A percentile compares a stretch with the other conserved stretches of the same genome.
These are phyloP conservation scores for Claviceps pusilla DNA, from an alignment of 2,329 filamentous ascomycete species.

Conservation along the genomic window DNA sequence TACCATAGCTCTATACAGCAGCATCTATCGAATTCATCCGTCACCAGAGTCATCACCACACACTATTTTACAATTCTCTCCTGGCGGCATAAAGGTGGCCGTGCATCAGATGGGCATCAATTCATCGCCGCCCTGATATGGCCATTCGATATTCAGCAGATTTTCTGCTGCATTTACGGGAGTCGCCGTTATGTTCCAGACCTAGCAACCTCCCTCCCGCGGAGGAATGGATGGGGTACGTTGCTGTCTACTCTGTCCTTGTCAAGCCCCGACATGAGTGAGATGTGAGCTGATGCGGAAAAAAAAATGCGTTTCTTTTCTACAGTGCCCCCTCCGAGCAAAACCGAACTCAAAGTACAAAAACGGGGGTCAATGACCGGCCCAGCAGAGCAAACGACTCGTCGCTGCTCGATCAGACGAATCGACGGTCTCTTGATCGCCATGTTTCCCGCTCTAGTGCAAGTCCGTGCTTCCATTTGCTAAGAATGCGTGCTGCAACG, in stretches of 20 bases:
- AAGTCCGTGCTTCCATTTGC: slow-evolving; percentile 29
- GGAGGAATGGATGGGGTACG: slow-evolving; percentile 95
- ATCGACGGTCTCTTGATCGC: slow-evolving; percentile 38
- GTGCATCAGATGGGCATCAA: slow-evolving; percentile 23
- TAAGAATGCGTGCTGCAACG: background rate
- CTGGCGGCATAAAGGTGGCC: slow-evolving; percentile 10
- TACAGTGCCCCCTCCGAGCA: slow-evolving; percentile 30
- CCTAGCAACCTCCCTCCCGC: slow-evolving; percentile 65
- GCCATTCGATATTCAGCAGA: slow-evolving; percentile 59
- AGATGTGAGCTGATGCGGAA: background rate
- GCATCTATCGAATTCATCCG: background rate
- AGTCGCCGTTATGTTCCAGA: slow-evolving; percentile 71
- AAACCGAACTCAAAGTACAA: slow-evolving; percentile 27
- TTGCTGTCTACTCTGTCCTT: slow-evolving; percentile 5
- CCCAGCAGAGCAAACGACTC: slow-evolving; percentile 30
- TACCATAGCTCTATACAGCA: background rate
- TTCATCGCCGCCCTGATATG: slow-evolving; percentile 26
- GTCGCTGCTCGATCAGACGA: slow-evolving; percentile 31
- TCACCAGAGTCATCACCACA: background rate
- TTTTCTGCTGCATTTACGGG: slow-evolving; percentile 57
- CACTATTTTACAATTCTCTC: background rate
- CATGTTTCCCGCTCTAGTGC: slow-evolving; percentile 40
- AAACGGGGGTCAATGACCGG: slow-evolving; percentile 26
- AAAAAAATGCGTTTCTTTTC: background rate
- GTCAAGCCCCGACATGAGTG: background rate